Evolutionary conservation across 371 early-diverging fungal genomes (phyloP).

Genomic region (Mucor sp.): DNA sequence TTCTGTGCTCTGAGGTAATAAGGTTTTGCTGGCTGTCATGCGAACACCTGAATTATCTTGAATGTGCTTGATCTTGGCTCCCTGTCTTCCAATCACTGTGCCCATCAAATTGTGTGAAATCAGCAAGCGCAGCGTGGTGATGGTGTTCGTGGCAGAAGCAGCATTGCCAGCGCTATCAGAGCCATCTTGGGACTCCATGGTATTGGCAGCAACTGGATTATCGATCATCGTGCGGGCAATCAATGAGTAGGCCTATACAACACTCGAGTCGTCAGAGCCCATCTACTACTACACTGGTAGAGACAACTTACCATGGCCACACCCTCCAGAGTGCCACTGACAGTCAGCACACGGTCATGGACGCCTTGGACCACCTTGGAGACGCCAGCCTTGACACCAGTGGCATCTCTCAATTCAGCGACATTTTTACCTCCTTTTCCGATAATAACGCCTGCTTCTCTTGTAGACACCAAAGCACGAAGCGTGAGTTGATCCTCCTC

Average conservation of each 20-base stretch:
- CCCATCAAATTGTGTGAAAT: constrained; percentile 89
- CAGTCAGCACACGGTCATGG: constrained; percentile 84
- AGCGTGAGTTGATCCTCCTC: constrained; percentile 60
- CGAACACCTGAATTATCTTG: constrained; percentile 83
- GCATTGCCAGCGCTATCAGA: background rate
- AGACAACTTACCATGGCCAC: constrained; percentile 66
- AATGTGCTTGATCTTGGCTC: constrained; percentile 85
- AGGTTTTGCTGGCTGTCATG: constrained; percentile 83
- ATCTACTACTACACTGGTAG: background rate
- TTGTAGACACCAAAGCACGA: constrained; percentile 86
- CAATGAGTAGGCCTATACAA: constrained; percentile 30
- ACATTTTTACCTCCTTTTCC: constrained; percentile 91
- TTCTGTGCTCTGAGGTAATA: constrained; percentile 88
- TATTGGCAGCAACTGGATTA: constrained; percentile 51
- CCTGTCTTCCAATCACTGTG: constrained; percentile 86
- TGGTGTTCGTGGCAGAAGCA: background rate
- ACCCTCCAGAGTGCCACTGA: constrained; percentile 75
- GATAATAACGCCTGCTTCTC: constrained; percentile 94
- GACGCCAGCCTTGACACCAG: constrained; percentile 85
- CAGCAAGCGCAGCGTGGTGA: constrained; percentile 66
- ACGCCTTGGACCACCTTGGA: constrained; percentile 86
- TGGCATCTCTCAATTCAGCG: constrained; percentile 77
- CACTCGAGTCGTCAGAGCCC: background rate
- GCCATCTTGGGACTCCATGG: background rate
- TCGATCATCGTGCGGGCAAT: constrained; percentile 85